These are phyloP conservation scores for Podaxis carcinomalis DNA, from an alignment of 768 basidiomycete species.

Conservation along the genomic window DNA sequence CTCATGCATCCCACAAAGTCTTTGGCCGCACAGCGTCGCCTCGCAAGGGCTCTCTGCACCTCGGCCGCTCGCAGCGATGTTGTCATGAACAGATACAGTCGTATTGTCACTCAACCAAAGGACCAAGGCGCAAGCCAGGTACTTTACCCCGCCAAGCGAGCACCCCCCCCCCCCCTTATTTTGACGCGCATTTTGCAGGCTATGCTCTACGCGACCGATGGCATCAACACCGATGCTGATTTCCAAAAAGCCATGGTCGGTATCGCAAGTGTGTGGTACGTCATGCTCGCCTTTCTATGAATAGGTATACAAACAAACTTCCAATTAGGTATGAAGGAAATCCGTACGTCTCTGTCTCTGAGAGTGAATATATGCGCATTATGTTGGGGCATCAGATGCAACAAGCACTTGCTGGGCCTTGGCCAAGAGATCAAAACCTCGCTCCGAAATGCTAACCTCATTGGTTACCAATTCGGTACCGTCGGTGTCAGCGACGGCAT, in stretches of 20 bases:
- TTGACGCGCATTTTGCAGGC: conserved; percentile 47
- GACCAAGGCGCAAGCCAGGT: conserved; percentile 95
- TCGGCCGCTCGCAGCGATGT: conserved; percentile 35
- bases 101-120: conserved; percentile 84
- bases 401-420: conserved; percentile 85
- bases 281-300: conserved; percentile 12
- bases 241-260: conserved; percentile 97
- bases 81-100: conserved; percentile 68
- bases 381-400: conserved; percentile 87
- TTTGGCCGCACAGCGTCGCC: conserved; percentile 21
- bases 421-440: conserved; percentile 88
- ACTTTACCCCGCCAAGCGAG: neutral
- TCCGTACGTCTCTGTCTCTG: conserved; percentile 62
- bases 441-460: conserved; percentile 61
- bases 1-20: conserved; percentile 18
- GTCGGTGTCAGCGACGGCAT: conserved; percentile 98
- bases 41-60: conserved; percentile 35
- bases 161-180: neutral
- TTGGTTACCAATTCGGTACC: conserved; percentile 97
- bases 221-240: conserved; percentile 74
- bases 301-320: conserved; percentile 9
- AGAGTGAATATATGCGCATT: conserved; percentile 2
- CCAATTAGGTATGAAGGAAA: conserved; percentile 94
- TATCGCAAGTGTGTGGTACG: conserved; percentile 93
- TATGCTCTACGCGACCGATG: conserved; percentile 99